Conservation (phyloP, 2,329 filamentous ascomycete genomes). For the Ceratocystis ficicola region DNA sequence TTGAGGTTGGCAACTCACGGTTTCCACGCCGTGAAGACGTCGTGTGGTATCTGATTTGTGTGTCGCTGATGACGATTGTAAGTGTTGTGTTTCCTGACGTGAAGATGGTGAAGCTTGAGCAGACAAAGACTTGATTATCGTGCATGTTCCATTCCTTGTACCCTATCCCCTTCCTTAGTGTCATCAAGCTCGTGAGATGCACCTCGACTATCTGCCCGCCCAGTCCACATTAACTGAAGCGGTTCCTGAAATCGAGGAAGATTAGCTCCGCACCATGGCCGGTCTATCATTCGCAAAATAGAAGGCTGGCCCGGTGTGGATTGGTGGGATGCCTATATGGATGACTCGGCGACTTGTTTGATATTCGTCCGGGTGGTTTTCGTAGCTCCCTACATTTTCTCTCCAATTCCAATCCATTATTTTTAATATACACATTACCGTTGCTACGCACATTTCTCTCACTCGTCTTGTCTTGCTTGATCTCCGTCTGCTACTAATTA, state of each 20-base stretch:
- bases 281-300: constrained; percentile 55
- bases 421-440: constrained; percentile 14
- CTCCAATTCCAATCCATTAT: constrained; percentile 23
- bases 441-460: not conserved
- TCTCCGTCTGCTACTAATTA: constrained; percentile 1
- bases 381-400: constrained; percentile 48
- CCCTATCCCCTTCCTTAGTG: constrained; percentile 5
- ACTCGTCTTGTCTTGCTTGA: constrained; percentile 2
- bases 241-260: constrained; percentile 79
- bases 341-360: constrained; percentile 51
- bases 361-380: constrained; percentile 47
- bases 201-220: constrained; percentile 65
- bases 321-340: constrained; percentile 65
- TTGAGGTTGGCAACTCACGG: constrained; percentile 60
- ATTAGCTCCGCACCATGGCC: constrained; percentile 54
- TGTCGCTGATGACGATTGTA: constrained; percentile 64
- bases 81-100: constrained; percentile 33
- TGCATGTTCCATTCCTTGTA: constrained; percentile 15
- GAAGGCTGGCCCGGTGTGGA: constrained; percentile 53
- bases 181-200: constrained; percentile 25
- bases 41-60: constrained; percentile 66
- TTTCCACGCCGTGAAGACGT: constrained; percentile 68
- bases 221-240: constrained; percentile 62
- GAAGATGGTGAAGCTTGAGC: constrained; percentile 14
- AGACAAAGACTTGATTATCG: constrained; percentile 15